Evolutionary conservation across 2,329 filamentous ascomycete species (phyloP).

Genomic region (Stemphylium beticola): DNA sequence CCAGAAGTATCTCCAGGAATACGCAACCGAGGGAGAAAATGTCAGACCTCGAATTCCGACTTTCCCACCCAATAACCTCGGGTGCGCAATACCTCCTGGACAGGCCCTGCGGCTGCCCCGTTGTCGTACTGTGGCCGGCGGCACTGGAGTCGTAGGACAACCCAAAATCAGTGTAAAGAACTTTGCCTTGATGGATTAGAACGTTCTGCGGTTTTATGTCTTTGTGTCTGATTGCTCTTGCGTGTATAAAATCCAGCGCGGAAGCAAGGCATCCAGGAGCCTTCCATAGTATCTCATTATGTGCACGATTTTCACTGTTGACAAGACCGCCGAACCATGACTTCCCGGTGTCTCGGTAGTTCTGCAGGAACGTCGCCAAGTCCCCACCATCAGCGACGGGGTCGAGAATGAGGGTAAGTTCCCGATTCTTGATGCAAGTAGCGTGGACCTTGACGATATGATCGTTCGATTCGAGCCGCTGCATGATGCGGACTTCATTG

Average conservation of each 20-base stretch:
- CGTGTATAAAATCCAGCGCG: slow-evolving; percentile 23
- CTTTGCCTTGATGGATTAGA: slow-evolving; percentile 15
- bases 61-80: background rate
- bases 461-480: too few species aligned
- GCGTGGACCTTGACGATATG: too few species aligned
- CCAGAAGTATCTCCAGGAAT: background rate
- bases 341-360: too few species aligned
- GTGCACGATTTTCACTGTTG: too few species aligned
- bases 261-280: slow-evolving; percentile 18
- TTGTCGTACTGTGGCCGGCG: background rate
- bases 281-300: too few species aligned
- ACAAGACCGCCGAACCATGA: too few species aligned
- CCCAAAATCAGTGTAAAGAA: slow-evolving; percentile 31
- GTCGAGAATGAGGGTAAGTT: too few species aligned
- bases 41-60: background rate
- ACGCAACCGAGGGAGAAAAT: background rate
- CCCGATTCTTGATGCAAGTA: too few species aligned
- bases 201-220: slow-evolving; percentile 32
- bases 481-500: too few species aligned
- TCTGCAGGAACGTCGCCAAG: too few species aligned
- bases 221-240: slow-evolving; percentile 18
- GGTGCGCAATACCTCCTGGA: background rate
- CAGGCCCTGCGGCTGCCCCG: background rate
- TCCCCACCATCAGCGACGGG: too few species aligned
- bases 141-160: slow-evolving; percentile 16